Base-by-base conservation (phyloP, 345 rosid species). In the Ceriops decandra region DNA sequence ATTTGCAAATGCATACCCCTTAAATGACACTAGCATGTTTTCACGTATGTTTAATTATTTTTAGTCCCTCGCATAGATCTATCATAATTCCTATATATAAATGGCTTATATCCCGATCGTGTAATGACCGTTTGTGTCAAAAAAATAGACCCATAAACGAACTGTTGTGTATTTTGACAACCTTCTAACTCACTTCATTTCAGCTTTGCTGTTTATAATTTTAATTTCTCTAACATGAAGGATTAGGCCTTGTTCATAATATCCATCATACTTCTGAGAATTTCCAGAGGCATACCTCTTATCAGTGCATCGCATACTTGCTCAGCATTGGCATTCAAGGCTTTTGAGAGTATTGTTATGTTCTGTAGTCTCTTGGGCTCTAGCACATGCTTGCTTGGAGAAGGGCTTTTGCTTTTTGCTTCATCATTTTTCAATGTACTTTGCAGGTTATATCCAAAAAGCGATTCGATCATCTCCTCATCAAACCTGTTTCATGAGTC, bases 401-500 rank as follows among this genome's bases (percentile, higher is more conserved):
- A 95, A 42, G 98, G 97, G 36, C 85, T 90, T 75, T 90, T 87
- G 83, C 92, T 89, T 68, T 85, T 91, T 32, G 80, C 72, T 70
- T 90, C 96, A 6, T 91, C 98, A 10, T 77, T 86, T 77, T 84
- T 90, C 68, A 70, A 36, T 26, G 90, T 71, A 71, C 46, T 77
- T 53, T 86, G 88, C 30, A 86, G 67, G 30, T 90, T 90, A 79
- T 91, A 95, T 57, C 99, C 92, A 57, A 95, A 95, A 7, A 95
- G 90, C 2, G 99, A 95, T 68, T 90, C 98, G 0, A 95, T 95
- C 99, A 95, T 95, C 83, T 95, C 96, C 82, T 95, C 99, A 30
- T 95, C 98, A 38, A 95, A 86, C 81, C 99, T 95, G 83, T 74
- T 53, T 27, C 15, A 49, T 28, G 22, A 59, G 61, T 27, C 63